A percentile compares a stretch with the other conserved stretches of the same genome.
These are phyloP conservation scores for Excoecaria agallocha DNA, from an alignment of 345 rosid genomes.

Conservation along the genomic window DNA sequence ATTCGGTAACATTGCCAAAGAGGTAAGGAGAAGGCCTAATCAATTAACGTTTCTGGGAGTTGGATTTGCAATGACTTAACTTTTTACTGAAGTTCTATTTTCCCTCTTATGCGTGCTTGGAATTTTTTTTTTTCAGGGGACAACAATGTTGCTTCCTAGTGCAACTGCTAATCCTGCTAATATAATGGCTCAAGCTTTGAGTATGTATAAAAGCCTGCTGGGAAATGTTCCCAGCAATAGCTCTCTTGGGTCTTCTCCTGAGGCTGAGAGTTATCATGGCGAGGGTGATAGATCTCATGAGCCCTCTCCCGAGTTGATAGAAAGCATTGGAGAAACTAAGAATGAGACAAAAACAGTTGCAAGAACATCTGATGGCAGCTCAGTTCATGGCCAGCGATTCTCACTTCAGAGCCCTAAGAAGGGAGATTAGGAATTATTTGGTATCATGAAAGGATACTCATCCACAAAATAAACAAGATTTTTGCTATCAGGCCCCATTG, in stretches of 20 bases:
- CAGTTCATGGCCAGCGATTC: too few relatives aligned
- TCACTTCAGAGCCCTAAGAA: too few relatives aligned
- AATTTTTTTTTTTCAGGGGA: conserved; percentile 45
- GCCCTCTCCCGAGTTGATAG: conserved; percentile 3
- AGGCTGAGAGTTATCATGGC: background rate
- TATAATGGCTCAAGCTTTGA: conserved; percentile 73
- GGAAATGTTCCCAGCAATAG: conserved; percentile 28
- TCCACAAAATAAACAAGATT: too few relatives aligned
- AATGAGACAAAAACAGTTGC: too few relatives aligned
- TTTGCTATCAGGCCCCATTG: too few relatives aligned
- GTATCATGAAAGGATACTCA: too few relatives aligned
- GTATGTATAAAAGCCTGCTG: conserved; percentile 71
- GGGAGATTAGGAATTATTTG: too few relatives aligned
- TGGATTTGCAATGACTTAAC: background rate
- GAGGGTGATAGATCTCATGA: background rate
- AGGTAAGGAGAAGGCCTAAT: conserved; percentile 41
- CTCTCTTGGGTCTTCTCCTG: conserved; percentile 10
- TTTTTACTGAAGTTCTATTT: background rate
- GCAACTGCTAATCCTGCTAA: conserved; percentile 58
- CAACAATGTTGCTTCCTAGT: conserved; percentile 89
- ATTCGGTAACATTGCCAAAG: conserved; percentile 82
- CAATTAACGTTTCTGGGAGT: background rate
- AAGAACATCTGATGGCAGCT: too few relatives aligned
- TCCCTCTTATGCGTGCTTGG: background rate
- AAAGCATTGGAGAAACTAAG: too few relatives aligned